Evolutionary conservation across 768 basidiomycete genomes (phyloP), one percentile per base, ranked within the genome.

Genomic region (Calocera cornea): DNA sequence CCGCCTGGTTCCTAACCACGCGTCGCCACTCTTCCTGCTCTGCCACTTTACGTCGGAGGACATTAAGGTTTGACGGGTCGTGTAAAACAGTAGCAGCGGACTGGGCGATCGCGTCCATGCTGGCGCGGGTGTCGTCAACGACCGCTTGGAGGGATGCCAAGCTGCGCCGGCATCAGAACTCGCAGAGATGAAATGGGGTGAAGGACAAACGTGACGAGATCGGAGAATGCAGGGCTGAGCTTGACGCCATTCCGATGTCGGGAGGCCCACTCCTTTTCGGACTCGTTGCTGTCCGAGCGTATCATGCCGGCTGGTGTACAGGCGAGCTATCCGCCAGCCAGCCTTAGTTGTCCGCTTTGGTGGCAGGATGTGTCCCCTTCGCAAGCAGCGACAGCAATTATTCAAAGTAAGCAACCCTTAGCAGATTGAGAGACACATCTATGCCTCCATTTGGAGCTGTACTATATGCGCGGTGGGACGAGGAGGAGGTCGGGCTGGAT

Each of bases 1-100:
- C 54, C 24, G 54, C 54, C 54, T 60, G 54, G 54, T 60, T 60
- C 54, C 54, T 60, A 2, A 60, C 54, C 27, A 60, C 54, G 2
- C 54, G 2, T 27, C 54, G 14, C 54, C 54, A 60, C 22, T 60
- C 54, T 27, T 60, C 54, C 31, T 60, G 54, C 54, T 60, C 54
- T 27, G 54, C 54, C 31, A 60, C 54, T 14, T 27, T 14, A 2
- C 54, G 11, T 5, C 54, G 11, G 2, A 60, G 11, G 2, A 31
- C 11, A 16, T 5, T 8, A 2, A 60, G 31, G 54, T 33, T 60
- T 19, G 14, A 2, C 2, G 54, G 54, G 27, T 60, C 54, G 3
- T 33, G 11, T 27, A 60, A 19, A 2, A 60, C 54, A 11, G 2
- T 33, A 5, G 24, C 54, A 19, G 54, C 54, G 19, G 27, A 29